Percentiles rank a stretch among this genome's conserved stretches.
Evolutionary conservation across 2,329 filamentous ascomycete species (phyloP).

Genomic region (Exophiala spinifera): DNA sequence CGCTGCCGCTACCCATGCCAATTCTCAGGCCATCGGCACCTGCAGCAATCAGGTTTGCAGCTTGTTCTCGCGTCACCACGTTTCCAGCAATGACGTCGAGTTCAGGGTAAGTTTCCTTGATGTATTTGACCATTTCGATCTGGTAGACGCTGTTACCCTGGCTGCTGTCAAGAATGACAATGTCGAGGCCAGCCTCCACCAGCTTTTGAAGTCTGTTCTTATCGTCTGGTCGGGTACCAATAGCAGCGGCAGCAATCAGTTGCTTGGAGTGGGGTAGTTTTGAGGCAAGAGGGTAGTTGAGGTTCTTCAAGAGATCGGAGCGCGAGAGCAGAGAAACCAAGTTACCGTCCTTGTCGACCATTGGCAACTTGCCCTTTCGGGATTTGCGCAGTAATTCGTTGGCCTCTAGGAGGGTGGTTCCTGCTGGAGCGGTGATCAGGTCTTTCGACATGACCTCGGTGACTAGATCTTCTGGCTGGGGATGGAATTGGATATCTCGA

Average conservation of each 20-base stretch:
- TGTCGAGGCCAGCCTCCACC: constrained; percentile 90
- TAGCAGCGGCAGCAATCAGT: constrained; percentile 89
- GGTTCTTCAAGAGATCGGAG: constrained; percentile 97
- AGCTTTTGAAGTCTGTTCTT: constrained; percentile 81
- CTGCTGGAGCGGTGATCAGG: constrained; percentile 79
- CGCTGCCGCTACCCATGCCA: constrained; percentile 96
- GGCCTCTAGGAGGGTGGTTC: constrained; percentile 80
- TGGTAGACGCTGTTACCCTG: constrained; percentile 99
- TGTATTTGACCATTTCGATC: constrained; percentile 95
- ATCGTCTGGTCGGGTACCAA: constrained; percentile 92
- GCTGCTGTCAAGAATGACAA: constrained; percentile 92
- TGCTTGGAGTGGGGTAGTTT: constrained; percentile 98
- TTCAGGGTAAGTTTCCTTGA: constrained; percentile 79
- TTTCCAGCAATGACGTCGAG: constrained; percentile 98
- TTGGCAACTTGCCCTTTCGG: constrained; percentile 97
- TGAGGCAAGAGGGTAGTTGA: constrained; percentile 92
- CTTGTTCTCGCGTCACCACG: constrained; percentile 96
- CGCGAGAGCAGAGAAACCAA: constrained; percentile 88
- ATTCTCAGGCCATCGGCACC: constrained; percentile 96
- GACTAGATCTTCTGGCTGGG: constrained; percentile 67
- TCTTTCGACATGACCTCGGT: constrained; percentile 94
- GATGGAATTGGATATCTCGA: constrained; percentile 96
- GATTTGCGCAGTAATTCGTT: constrained; percentile 91
- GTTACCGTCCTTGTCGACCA: constrained; percentile 79
- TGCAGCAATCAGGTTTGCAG: constrained; percentile 84